phyloP scores from a whole-genome alignment of 2,329 filamentous ascomycete species.

The Talaromyces albobiverticillius region DNA sequence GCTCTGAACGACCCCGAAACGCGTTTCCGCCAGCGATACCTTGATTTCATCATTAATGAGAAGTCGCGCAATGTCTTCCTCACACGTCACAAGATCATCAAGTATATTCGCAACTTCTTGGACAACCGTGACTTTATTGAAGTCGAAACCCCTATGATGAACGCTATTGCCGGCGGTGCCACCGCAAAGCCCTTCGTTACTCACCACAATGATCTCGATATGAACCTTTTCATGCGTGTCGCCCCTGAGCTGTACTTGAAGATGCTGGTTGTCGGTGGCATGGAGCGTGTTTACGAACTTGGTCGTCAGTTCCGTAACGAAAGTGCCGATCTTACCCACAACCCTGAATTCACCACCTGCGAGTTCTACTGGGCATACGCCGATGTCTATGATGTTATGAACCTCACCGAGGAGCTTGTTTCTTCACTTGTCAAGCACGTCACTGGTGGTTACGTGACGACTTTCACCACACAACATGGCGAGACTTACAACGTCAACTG shows the following conservation, averaged over 20 bases:
- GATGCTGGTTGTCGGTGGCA: conserved; percentile 89
- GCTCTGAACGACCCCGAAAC: conserved; percentile 95
- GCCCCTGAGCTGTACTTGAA: conserved; percentile 96
- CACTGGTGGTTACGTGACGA: conserved; percentile 80
- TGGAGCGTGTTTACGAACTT: conserved; percentile 93
- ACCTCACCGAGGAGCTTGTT: conserved; percentile 89
- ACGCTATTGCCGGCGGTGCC: conserved; percentile 89
- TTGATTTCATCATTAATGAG: conserved; percentile 97
- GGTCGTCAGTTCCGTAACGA: conserved; percentile 96
- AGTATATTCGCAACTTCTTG: conserved; percentile 84
- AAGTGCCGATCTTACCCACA: conserved; percentile 88
- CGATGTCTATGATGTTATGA: conserved; percentile 87
- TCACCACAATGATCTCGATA: conserved; percentile 92
- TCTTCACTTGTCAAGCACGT: conserved; percentile 84
- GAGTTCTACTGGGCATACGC: conserved; percentile 97
- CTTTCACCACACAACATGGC: conserved; percentile 80
- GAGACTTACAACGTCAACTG: conserved; percentile 92
- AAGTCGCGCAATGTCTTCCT: conserved; percentile 77
- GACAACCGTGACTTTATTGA: conserved; percentile 85
- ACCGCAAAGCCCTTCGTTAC: conserved; percentile 94
- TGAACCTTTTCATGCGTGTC: conserved; percentile 92
- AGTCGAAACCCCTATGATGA: conserved; percentile 97
- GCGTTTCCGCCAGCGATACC: conserved; percentile 86
- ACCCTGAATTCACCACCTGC: conserved; percentile 95
- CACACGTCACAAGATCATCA: conserved; percentile 81